Conservation (phyloP, 2,329 filamentous ascomycete species). For the Ceratocystis cubensis region DNA sequence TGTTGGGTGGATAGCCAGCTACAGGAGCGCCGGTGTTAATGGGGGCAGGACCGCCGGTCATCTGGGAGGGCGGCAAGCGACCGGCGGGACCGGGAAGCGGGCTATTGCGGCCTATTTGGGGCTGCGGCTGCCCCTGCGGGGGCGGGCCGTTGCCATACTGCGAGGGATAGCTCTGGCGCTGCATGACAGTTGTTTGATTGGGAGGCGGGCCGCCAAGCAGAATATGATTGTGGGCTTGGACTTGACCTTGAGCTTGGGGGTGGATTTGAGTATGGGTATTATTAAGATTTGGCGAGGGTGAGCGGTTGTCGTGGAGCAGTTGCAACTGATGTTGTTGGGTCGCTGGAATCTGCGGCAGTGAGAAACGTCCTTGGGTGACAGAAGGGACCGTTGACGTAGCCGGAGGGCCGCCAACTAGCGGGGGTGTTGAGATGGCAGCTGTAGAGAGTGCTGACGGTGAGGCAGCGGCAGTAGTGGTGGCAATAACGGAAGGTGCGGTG, state of each 20-base stretch:
- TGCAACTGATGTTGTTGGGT: slow-evolving; percentile 13
- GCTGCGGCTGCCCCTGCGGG: slow-evolving; percentile 10
- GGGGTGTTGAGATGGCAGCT: slow-evolving; percentile 11
- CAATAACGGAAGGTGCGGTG: not conserved
- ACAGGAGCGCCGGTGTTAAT: slow-evolving; percentile 52
- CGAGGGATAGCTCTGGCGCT: slow-evolving; percentile 38
- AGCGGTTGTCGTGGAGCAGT: slow-evolving; percentile 15
- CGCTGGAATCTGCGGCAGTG: slow-evolving; percentile 14
- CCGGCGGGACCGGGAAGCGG: slow-evolving; percentile 38
- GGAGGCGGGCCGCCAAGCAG: slow-evolving; percentile 20
- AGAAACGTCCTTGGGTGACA: slow-evolving; percentile 12
- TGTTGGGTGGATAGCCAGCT: slow-evolving; percentile 47
- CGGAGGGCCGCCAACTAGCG: not conserved
- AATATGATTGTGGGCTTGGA: too few relatives aligned
- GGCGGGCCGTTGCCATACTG: slow-evolving; percentile 15
- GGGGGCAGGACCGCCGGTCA: slow-evolving; percentile 51
- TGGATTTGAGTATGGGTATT: slow-evolving; percentile 22
- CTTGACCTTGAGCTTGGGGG: slow-evolving; percentile 1
- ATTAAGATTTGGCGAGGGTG: slow-evolving; percentile 34
- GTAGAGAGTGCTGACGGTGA: not conserved
- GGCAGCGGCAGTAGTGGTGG: slow-evolving; percentile 20
- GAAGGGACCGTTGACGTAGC: not conserved
- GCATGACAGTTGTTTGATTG: slow-evolving; percentile 40
- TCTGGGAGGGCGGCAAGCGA: slow-evolving; percentile 46
- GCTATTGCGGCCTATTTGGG: slow-evolving; percentile 39